Evolutionary conservation across 2,329 filamentous ascomycete species (phyloP), one percentile per base, ranked within the genome.

Genomic region (Parafenestella ontariensis): DNA sequence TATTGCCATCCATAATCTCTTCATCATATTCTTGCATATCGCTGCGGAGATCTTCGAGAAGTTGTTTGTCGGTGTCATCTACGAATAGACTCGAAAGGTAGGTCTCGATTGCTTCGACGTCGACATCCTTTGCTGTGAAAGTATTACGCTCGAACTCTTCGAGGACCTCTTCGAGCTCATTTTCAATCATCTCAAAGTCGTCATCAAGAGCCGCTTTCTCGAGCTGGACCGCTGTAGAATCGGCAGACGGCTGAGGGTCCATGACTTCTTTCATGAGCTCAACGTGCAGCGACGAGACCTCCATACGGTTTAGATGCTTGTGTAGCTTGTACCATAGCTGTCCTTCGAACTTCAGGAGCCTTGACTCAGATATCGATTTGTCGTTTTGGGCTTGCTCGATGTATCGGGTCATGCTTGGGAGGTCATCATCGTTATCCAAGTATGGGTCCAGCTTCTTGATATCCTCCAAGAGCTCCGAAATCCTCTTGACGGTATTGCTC

Each of bases 261-360:
- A 70, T 59, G 10, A 52, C 59, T 41, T 72, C 60, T 31, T 50
- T 64, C 45, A 86, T 71, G 79, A 88, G 69, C 34, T 79, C 70
- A 17, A 82, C 81, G 65, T 87, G 87, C 28, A 88, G 76, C 6
- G 78, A 76, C 0, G 84, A 84, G 64, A 85, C 83, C 17, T 83
- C 77, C 60, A 85, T 81, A 53, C 82, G 84, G 44, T 80, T 76
- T n/a, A 78, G 78, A 59, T 85, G 77, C n/a, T 80, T 74, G 13
- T 77, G 67, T 5, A 87, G 59, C 29, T 81, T 78, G 23, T 77
- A 68, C 29, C 78, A 71, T n/a, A 87, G 64, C 21, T 77, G 73
- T 13, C 69, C 58, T 58, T 86, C 79, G 71, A 81, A 84, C 39
- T 78, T 76, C 1, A 66, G 59, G 6, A 87, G 56, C 18, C 79